phyloP scores from a whole-genome alignment of 1,284 basidiomycete species.

The Cutaneotrichosporon cavernicola region DNA sequence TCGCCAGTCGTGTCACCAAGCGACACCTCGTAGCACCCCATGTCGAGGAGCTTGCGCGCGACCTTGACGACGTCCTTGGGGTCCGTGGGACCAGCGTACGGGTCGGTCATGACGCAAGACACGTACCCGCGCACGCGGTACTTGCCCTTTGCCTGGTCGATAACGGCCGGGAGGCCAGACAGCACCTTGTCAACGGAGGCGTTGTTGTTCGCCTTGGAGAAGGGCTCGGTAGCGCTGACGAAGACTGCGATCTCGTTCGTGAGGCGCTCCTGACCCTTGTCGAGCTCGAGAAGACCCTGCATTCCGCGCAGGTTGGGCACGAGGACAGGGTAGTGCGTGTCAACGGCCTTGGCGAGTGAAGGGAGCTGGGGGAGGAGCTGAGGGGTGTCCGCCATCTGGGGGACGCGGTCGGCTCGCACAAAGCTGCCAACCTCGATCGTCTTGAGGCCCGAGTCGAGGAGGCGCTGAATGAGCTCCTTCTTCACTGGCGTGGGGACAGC shows the following conservation, averaged over 20 bases:
- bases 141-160: constrained; percentile 60
- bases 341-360: constrained; percentile 36
- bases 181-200: constrained; percentile 72
- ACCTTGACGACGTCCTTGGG: constrained; percentile 68
- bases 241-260: constrained; percentile 88
- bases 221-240: constrained; percentile 78
- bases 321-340: constrained; percentile 75
- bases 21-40: constrained; percentile 93
- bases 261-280: constrained; percentile 37
- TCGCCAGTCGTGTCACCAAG: constrained; percentile 89
- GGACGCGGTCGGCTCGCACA: constrained; percentile 90
- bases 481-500: constrained; percentile 73
- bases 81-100: constrained; percentile 77
- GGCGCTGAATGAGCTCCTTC: constrained; percentile 73
- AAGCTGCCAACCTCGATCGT: constrained; percentile 88
- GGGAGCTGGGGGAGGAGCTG: constrained; percentile 52
- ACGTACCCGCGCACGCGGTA: constrained; percentile 84
- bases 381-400: constrained; percentile 79
- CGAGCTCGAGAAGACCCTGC: constrained; percentile 61
- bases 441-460: constrained; percentile 67
- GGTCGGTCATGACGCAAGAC: constrained; percentile 75
- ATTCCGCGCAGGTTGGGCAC: constrained; percentile 81
- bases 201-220: constrained; percentile 83
- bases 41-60: constrained; percentile 68
- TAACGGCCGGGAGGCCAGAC: constrained; percentile 62